Evolutionary conservation across 140 eudicot genomes (phyloP), one percentile per base, ranked within the genome.

Genomic region (Cichorium intybus): DNA sequence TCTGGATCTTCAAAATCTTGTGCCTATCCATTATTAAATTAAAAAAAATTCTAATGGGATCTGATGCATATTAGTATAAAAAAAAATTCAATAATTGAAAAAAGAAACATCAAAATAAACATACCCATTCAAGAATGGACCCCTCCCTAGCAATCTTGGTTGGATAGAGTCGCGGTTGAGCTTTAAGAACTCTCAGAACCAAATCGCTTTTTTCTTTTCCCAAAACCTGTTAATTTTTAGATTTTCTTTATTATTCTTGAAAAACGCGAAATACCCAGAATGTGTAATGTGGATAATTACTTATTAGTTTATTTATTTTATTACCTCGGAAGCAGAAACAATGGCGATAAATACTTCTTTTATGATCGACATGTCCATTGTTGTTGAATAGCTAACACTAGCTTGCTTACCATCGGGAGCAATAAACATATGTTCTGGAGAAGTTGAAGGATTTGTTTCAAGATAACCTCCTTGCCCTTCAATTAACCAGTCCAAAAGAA

Each of bases 81-180:
- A 46, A 35, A 9, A 51, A 33, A n/a, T n/a, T 20, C 22, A 60
- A 61, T 18, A 4, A 23, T 12, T 10, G 10, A 49, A 23, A 39
- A 35, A 24, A 17, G 1, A 18, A 49, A 64, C 49, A 63, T n/a
- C 29, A 20, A 12, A 48, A 41, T 15, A 18, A 16, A 72, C 60
- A 45, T 58, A 86, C 96, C 97, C 97, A 91, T 76, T 91, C 97
- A 83, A 82, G 87, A 68, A 91, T 82, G 68, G 96, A 80, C 53
- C 97, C 96, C 76, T 91, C 96, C 62, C 79, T 45, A 47, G 95
- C 85, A 47, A 91, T 80, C 68, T 62, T 82, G 10, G 85, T 72
- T 0, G 96, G 96, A 11, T 60, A 62, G 49, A 91, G 95, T 17
- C 76, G 84, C 7, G 85, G 71, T 71, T 80, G 88, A 80, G 95